A percentile compares a stretch with the other conserved stretches of the same genome.
Conservation (phyloP, 805 yeast species). For the Wickerhamiella azymoides region DNA sequence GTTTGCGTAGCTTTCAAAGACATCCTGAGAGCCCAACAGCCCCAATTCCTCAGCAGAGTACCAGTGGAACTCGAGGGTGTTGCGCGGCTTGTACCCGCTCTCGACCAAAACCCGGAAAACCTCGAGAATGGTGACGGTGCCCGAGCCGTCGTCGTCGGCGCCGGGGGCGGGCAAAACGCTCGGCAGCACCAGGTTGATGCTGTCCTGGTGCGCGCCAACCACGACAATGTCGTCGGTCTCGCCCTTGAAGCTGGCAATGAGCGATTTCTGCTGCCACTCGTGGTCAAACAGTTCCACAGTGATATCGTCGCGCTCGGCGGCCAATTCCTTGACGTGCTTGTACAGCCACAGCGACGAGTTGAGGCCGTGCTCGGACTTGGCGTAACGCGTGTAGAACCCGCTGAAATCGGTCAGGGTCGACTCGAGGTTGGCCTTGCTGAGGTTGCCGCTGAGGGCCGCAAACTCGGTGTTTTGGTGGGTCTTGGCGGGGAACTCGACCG, state of each 20-base stretch:
- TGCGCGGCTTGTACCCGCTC: constrained; percentile 38
- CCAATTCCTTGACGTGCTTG: constrained; percentile 29
- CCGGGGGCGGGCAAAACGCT: constrained; percentile 67
- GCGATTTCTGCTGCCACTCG: constrained; percentile 65
- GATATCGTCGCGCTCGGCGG: constrained; percentile 28
- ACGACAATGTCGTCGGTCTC: constrained; percentile 41
- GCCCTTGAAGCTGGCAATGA: constrained; percentile 45
- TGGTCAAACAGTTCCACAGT: constrained; percentile 43
- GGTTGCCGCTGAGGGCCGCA: constrained; percentile 28
- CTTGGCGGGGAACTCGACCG: constrained; percentile 41
- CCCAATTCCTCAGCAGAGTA: constrained; percentile 95
- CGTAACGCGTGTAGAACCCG: constrained; percentile 62
- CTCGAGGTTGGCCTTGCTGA: constrained; percentile 37
- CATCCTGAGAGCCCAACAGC: constrained; percentile 67
- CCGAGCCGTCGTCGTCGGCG: constrained; percentile 91
- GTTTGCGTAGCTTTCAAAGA: constrained; percentile 42
- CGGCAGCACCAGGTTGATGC: constrained; percentile 63
- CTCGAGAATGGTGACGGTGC: constrained; percentile 66
- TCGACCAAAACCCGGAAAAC: constrained; percentile 49
- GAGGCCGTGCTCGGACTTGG: constrained; percentile 55
- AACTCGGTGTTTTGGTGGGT: constrained; percentile 30
- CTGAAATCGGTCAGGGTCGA: constrained; percentile 47
- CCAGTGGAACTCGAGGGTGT: constrained; percentile 84
- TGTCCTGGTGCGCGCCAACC: constrained; percentile 84
- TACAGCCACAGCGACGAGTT: constrained; percentile 61